Base-by-base conservation (phyloP, 2,329 filamentous ascomycete genomes). In the Stemphylium lycopersici region DNA sequence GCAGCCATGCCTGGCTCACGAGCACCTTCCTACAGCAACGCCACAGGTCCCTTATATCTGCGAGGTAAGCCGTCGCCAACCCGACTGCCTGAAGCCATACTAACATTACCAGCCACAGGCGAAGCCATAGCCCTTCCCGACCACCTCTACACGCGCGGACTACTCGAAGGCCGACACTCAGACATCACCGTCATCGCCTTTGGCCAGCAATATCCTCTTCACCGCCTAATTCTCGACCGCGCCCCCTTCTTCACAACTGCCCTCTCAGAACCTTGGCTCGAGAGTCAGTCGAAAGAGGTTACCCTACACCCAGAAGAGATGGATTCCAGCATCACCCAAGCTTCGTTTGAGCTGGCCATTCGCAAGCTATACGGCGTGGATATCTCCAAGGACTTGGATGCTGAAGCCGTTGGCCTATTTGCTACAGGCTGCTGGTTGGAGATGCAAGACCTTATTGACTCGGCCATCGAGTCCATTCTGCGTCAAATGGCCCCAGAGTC, bases 401-500 rank as follows among this genome's bases (percentile, higher is more conserved):
- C 71, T 10, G 78, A 83, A 58, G 80, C 82, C n/a, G 72, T 83
- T 31, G 80, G 80, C 11, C 67, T 85, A 3, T 84, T 85, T 61
- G 81, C 82, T 0, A 83, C 81, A 3, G 82, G 78, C 13, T 84
- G 81, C 66, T 85, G 82, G 82, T 74, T 85, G 18, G 82, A 84
- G 58, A 84, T 84, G 81, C 78, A 81, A 39, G 81, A 84, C 56
- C 68, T 84, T 20, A 77, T 84, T 10, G 81, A 84, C 42, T 76
- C 76, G 5, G 79, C 81, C 22, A 81, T 84, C 29, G 80, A 82
- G 29, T 78, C 80, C 5, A 83, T 84, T 52, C 70, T 85, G 13
- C 78, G 81, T 12, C 81, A 83, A 51, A 84, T 84, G 82, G 77
- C 75, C 8, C 79, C 80, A 1, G 74, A 78, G 15, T 80, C 73